Evolutionary conservation across 192 early-diverging fungal species (phyloP).

Genomic region (Geranomyces variabilis): DNA sequence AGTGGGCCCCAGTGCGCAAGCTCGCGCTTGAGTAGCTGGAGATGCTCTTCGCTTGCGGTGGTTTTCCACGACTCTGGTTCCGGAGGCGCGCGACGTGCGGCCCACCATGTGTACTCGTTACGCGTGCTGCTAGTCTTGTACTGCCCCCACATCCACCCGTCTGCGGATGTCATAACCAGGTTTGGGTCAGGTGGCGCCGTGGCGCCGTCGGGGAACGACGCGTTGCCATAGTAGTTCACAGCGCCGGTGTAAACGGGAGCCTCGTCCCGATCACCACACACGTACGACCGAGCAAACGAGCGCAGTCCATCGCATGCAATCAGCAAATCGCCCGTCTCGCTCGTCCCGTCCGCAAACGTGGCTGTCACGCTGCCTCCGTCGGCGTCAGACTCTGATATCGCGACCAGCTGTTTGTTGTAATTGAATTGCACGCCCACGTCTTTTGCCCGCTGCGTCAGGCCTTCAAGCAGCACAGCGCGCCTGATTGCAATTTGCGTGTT

Average conservation of each 20-base stretch:
- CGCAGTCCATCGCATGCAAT: conserved; percentile 52
- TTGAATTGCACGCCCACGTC: neutral
- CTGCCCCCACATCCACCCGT: conserved; percentile 10
- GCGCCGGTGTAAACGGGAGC: neutral
- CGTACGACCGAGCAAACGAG: conserved; percentile 7
- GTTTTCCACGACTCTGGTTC: conserved; percentile 13
- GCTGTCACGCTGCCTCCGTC: conserved; percentile 37
- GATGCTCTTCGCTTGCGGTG: neutral
- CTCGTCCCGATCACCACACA: neutral
- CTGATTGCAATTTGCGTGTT: conserved; percentile 8
- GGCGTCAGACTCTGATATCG: neutral
- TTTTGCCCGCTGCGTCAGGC: neutral
- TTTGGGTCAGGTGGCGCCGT: neutral
- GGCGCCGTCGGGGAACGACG: neutral
- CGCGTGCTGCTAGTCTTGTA: neutral
- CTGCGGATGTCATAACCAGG: neutral
- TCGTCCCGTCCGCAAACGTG: conserved; percentile 44
- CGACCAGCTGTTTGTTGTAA: neutral
- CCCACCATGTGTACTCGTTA: conserved; percentile 4
- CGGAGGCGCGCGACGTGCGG: neutral
- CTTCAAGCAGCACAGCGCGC: neutral
- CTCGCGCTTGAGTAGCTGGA: neutral
- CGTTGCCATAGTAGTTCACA: neutral
- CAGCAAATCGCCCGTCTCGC: conserved; percentile 44
- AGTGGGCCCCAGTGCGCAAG: neutral